Base-by-base conservation (phyloP, 139 green algal genomes). In the Tetratostichococcus sp. region DNA sequence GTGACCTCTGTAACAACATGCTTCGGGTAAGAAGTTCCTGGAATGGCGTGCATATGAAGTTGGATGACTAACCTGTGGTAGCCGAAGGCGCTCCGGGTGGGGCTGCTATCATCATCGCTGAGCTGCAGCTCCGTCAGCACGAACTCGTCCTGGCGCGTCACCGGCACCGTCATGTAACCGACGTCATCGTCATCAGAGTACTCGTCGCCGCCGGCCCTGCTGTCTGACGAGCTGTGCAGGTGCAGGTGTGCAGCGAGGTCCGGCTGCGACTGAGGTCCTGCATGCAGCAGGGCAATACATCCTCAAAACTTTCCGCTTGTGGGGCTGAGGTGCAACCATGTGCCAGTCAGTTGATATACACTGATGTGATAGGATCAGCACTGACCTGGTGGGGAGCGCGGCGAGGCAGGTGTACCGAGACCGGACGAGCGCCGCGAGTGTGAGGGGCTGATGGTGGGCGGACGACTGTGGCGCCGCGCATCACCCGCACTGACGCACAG, bases 121-220 rank as follows among this genome's bases (percentile, higher is more conserved):
- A 78, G 43, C 30, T 81, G 69, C 42, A 93, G 79, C 73, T 93
- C 85, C 0, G 50, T 57, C 32, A 85, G 79, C 33, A 85, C 75
- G 43, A 90, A 91, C 8, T 80, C 79, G 22, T 87, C 71, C 79
- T 89, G 86, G 19, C 79, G 74, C 11, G 62, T 11, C 6, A 93
- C 75, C 1, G 81, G 67, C 26, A 86, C 71, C 21, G 86, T 80
- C 30, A 74, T 70, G 69, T 91, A 93, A 30, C 90, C 73, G 23
- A 58, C 35, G 23, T 79, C 66, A 22, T 95, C 91, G 26, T 90
- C 86, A 65, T 81, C 82, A 0, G 86, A 80, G 31, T 94, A 96
- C 74, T 96, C 90, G 59, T 95, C 87, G 5, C 82, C 22, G 0
- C 87, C 87, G 83, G 43, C 71, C 43, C 11, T 50, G 39, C 39